Conservation (phyloP, 192 early-diverging fungal species). For the Dimargaris cristalligena region DNA sequence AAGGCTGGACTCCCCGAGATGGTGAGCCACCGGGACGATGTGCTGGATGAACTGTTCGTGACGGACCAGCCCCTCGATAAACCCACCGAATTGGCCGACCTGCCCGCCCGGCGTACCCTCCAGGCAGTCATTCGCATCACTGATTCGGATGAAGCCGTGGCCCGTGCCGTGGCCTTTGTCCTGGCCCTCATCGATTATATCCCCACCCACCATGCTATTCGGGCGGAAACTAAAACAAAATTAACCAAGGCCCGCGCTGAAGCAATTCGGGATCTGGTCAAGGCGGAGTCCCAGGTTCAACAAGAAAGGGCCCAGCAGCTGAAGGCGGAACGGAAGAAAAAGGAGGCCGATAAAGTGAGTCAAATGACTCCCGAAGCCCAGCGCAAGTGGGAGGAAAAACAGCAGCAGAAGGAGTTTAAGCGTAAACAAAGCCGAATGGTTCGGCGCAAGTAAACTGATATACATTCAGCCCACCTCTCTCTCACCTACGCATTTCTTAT, state of each 20-base stretch:
- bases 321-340: constrained; percentile 46
- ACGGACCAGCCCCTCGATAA: constrained; percentile 39
- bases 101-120: constrained; percentile 16
- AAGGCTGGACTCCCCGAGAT: constrained; percentile 30
- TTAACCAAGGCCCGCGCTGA: constrained; percentile 44
- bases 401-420: constrained; percentile 52
- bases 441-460: too few species aligned
- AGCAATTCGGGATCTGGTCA: constrained; percentile 41
- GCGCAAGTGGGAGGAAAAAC: constrained; percentile 74
- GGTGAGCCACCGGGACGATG: constrained; percentile 17
- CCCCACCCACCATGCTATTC: constrained; percentile 17
- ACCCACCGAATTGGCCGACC: constrained; percentile 18
- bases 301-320: constrained; percentile 51
- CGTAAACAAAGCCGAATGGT: constrained; percentile 15
- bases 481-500: too few species aligned
- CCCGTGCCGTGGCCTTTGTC: constrained; percentile 26
- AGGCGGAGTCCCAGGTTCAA: constrained; percentile 41
- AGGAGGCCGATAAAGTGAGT: constrained; percentile 39
- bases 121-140: constrained; percentile 1
- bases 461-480: too few species aligned
- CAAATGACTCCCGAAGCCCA: constrained; percentile 62
- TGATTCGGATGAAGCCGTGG: constrained; percentile 11
- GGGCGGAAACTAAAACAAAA: constrained; percentile 32
- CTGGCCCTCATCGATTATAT: constrained; percentile 24
- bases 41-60: constrained; percentile 40